Conservation (phyloP, 1,284 basidiomycete genomes). For the Hemileia vastatrix region DNA sequence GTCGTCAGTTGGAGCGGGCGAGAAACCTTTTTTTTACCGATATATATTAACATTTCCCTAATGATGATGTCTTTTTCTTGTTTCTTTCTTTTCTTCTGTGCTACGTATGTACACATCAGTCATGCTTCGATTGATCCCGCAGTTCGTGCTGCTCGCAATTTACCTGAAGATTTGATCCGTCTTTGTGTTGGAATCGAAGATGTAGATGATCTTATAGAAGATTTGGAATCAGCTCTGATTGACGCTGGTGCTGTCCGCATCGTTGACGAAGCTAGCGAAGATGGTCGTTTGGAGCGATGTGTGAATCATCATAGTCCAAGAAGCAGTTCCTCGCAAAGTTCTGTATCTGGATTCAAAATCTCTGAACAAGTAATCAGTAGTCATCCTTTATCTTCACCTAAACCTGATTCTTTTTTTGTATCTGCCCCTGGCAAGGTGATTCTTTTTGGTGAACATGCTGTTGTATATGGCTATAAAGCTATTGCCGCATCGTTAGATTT, state of each 20-base stretch:
- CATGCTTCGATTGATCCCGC: constrained; percentile 96
- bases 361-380: background rate
- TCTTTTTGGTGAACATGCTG: constrained; percentile 96
- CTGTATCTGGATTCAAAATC: background rate
- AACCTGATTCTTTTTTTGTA: constrained; percentile 55
- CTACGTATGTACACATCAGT: constrained; percentile 46
- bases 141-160: constrained; percentile 77
- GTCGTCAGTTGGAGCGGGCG: constrained; percentile 86
- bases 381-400: background rate
- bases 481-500: constrained; percentile 90
- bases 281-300: constrained; percentile 20
- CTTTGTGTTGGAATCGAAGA: constrained; percentile 99
- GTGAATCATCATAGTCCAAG: constrained; percentile 1
- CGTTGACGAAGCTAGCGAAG: constrained; percentile 22
- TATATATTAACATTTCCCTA: background rate
- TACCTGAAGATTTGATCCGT: constrained; percentile 95
- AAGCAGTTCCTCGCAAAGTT: constrained; percentile 26
- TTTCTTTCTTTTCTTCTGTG: constrained; percentile 22
- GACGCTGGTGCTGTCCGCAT: constrained; percentile 72
- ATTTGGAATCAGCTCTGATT: constrained; percentile 83
- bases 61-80: background rate
- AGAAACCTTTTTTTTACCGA: constrained; percentile 10
- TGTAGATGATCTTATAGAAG: constrained; percentile 80
- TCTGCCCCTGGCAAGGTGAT: constrained; percentile 98
- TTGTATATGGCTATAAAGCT: constrained; percentile 93